Base-by-base conservation (phyloP, 2,329 filamentous ascomycete genomes). In the Diaporthe citrichinensis region DNA sequence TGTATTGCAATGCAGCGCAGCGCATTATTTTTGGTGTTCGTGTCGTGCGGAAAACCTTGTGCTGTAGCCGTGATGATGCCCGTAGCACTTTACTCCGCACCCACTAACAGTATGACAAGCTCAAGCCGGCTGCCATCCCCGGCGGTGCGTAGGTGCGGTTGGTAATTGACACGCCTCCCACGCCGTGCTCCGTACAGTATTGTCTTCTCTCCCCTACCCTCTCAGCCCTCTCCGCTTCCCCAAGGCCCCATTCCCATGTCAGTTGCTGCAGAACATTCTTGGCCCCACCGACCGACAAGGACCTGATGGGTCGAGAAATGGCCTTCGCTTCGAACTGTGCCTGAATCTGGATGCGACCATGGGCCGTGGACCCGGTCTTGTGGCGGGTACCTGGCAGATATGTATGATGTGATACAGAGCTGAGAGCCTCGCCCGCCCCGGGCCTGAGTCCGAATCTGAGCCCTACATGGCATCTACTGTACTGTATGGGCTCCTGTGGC, bases 51-150 rank as follows among this genome's bases (percentile, higher is more conserved):
- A 15, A 65, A 65, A 65, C 61, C 61, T 65, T 65, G 61, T 65
- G 61, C 61, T 49, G 44, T 23, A 49, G 61, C 61, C 41, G 17
- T 65, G 61, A 15, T 65, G 61, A 23, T 46, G 61, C 61, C 41
- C 41, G 41, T n/a, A 23, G 25, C 61, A 65, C 59, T 62, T 39
- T 62, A 62, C 59, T 62, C 59, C 59, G 59, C 39, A 62, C 59
- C 20, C 59, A 61, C 44, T 39, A 57, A 25, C 31, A 61, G 49
- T 36, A 25, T 41, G 71, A 62, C 59, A 73, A 65, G 65, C 65
- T 55, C 65, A 20, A 69, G 65, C 71, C 71, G 73, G 73, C 58
- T 72, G 68, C 58, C 49, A 72, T 75, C 68, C 73, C 73, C 73
- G 73, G 68, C 31, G 67, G 59, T 39, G 69, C 44, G 55, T n/a